A percentile compares a stretch with the other conserved stretches of the same genome.
These are phyloP conservation scores for Xanthoceras sorbifolium DNA, from an alignment of 345 rosid genomes.

Conservation along the genomic window DNA sequence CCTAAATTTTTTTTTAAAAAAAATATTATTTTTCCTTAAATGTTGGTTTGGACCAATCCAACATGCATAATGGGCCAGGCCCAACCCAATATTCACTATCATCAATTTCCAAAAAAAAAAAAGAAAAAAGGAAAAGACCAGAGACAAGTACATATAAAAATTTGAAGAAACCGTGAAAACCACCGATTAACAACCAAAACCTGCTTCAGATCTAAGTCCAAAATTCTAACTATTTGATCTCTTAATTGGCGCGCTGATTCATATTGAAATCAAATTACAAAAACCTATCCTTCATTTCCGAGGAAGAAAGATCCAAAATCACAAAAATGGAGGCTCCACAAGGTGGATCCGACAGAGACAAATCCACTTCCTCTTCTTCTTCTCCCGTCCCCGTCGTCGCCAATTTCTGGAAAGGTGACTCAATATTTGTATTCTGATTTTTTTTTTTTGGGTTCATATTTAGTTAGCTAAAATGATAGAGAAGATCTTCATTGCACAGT, in stretches of 20 bases:
- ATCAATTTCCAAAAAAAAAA: background rate
- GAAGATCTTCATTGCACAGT: background rate
- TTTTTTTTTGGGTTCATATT: background rate
- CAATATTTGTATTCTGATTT: background rate
- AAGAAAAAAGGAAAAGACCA: too few relatives aligned
- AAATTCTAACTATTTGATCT: background rate
- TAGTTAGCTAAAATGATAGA: background rate
- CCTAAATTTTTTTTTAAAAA: too few relatives aligned
- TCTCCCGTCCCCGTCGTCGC: slow-evolving; percentile 78
- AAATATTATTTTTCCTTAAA: too few relatives aligned
- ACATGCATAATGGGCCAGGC: too few relatives aligned
- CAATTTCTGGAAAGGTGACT: slow-evolving; percentile 90
- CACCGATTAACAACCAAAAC: background rate
- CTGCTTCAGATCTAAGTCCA: background rate
- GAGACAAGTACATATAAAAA: background rate
- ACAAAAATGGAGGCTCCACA: slow-evolving; percentile 61
- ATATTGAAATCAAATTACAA: background rate
- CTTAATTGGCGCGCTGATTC: slow-evolving; percentile 5
- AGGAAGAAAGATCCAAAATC: slow-evolving; percentile 24
- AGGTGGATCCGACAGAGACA: slow-evolving; percentile 81
- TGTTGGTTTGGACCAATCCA: too few relatives aligned
- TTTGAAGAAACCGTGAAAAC: background rate
- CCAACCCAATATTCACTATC: too few relatives aligned
- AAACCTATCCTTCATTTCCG: slow-evolving; percentile 18
- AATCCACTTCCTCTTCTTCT: slow-evolving; percentile 53